Percentiles rank a stretch among this genome's conserved stretches.
phyloP scores from a whole-genome alignment of 495 filamentous ascomycete species.

The Xylaria grammica region DNA sequence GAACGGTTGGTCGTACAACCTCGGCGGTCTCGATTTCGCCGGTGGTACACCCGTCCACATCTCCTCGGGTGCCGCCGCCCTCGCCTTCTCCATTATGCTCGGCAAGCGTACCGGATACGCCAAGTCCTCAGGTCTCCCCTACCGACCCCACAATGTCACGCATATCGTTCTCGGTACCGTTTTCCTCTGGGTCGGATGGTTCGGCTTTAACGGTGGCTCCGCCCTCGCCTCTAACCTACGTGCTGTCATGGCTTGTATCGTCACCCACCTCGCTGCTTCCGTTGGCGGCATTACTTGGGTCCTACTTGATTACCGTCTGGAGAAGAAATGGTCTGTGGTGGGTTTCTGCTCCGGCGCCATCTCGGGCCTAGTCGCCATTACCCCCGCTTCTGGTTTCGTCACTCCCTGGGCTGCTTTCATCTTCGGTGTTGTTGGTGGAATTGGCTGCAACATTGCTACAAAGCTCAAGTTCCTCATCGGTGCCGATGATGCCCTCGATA shows the following conservation, averaged over 20 bases:
- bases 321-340: slow-evolving; percentile 98
- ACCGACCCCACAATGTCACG: slow-evolving; percentile 96
- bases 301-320: slow-evolving; percentile 90
- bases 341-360: slow-evolving; percentile 97
- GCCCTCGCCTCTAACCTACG: slow-evolving; percentile 96
- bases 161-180: slow-evolving; percentile 94
- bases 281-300: slow-evolving; percentile 90
- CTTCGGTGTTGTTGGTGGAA: slow-evolving; percentile 81
- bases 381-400: slow-evolving; percentile 86
- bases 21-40: slow-evolving; percentile 84
- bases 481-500: slow-evolving; percentile 79
- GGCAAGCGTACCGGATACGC: slow-evolving; percentile 81
- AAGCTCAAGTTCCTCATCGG: slow-evolving; percentile 83
- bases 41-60: slow-evolving; percentile 90
- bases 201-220: slow-evolving; percentile 98
- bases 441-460: slow-evolving; percentile 91
- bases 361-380: slow-evolving; percentile 87
- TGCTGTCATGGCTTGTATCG: slow-evolving; percentile 96
- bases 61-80: slow-evolving; percentile 75
- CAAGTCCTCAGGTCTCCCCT: slow-evolving; percentile 74
- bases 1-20: slow-evolving; percentile 73
- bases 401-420: slow-evolving; percentile 88
- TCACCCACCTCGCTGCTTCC: slow-evolving; percentile 88
- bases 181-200: slow-evolving; percentile 98
- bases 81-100: slow-evolving; percentile 84